A percentile compares a stretch with the other conserved stretches of the same genome.
These are phyloP conservation scores for Fusarium cyanostomum DNA, from an alignment of 2,329 filamentous ascomycete species.

Conservation along the genomic window DNA sequence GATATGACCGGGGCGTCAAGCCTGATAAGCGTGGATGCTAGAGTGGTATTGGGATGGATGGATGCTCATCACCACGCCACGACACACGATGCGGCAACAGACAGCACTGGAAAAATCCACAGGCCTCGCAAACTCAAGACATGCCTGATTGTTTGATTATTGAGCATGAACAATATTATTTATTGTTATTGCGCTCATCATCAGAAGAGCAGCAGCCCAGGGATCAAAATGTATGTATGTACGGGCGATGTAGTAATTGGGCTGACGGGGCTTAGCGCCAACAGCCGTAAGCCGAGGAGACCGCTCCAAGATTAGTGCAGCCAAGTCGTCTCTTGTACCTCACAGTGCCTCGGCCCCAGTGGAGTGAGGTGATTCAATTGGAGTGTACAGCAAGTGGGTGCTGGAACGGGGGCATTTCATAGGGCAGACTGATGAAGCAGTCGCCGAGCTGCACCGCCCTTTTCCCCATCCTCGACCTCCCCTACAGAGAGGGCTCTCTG, in stretches of 20 bases:
- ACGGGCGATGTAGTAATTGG: slow-evolving; percentile 9
- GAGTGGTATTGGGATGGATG: background rate
- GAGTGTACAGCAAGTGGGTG: slow-evolving; percentile 8
- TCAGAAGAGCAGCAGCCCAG: background rate
- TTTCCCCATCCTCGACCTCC: too few species aligned
- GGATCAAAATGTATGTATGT: background rate
- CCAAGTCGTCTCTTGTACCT: slow-evolving; percentile 19
- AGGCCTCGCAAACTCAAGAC: too few species aligned
- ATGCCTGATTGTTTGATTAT: too few species aligned
- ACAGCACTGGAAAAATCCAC: too few species aligned
- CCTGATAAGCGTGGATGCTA: background rate
- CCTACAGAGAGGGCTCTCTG: too few species aligned
- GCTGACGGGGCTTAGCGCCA: slow-evolving; percentile 34
- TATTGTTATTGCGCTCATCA: background rate
- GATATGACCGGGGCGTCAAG: slow-evolving; percentile 1
- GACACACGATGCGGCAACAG: too few species aligned
- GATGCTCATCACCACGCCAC: background rate
- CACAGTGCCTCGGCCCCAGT: slow-evolving; percentile 10
- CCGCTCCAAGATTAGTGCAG: background rate
- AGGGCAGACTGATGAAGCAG: slow-evolving; percentile 27
- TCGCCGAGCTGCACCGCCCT: slow-evolving; percentile 23
- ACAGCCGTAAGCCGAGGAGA: slow-evolving; percentile 16
- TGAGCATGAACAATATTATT: background rate
- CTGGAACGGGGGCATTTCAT: slow-evolving; percentile 25
- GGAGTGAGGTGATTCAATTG: slow-evolving; percentile 13